Evolutionary conservation across 2,329 filamentous ascomycete genomes (phyloP), one percentile per base, ranked within the genome.

Genomic region (Trichoderma atroviride): DNA sequence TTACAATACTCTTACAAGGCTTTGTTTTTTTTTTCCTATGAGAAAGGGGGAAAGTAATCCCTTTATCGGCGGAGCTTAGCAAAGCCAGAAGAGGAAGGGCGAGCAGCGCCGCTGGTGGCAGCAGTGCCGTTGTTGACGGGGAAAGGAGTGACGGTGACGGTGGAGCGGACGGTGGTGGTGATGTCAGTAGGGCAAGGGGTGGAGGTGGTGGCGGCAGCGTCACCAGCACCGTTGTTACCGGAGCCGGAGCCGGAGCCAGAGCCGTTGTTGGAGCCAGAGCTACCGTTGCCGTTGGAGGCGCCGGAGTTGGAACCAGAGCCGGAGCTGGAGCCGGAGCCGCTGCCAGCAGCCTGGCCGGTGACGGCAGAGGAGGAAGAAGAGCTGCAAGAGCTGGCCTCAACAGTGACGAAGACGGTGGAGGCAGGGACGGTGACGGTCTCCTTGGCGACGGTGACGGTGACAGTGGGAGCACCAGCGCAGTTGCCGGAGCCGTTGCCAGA

Each of bases 71-170:
- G 74, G 68, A 78, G 76, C 69, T 75, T 75, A 69, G 75, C 75
- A 72, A 77, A 78, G 72, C 80, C 81, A 66, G 80, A 78, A 70
- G 81, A 78, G 52, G 35, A 37, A 22, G 66, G 33, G 24, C 22
- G 27, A 27, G 16, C 66, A 50, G 14, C 29, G 27, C 35, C 53
- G 27, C 35, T 43, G 61, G 43, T 70, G 43, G 68, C 33, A 43
- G 50, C 33, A 61, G 81, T 80, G 70, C 77, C 77, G 78, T 81
- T 81, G 73, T 71, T 74, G 72, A 76, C 76, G 61, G 83, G 83
- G 78, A 79, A 83, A 72, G 83, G 83, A 70, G 82, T 75, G 70
- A 80, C 78, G 65, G 79, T 80, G 70, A 79, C 77, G 43, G 77
- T 78, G 47, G 75, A 72, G 72, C 76, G 72, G 47, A 74, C 70